These are phyloP conservation scores for Alternaria arbusti DNA, from an alignment of 2,329 filamentous ascomycete species.

Conservation along the genomic window DNA sequence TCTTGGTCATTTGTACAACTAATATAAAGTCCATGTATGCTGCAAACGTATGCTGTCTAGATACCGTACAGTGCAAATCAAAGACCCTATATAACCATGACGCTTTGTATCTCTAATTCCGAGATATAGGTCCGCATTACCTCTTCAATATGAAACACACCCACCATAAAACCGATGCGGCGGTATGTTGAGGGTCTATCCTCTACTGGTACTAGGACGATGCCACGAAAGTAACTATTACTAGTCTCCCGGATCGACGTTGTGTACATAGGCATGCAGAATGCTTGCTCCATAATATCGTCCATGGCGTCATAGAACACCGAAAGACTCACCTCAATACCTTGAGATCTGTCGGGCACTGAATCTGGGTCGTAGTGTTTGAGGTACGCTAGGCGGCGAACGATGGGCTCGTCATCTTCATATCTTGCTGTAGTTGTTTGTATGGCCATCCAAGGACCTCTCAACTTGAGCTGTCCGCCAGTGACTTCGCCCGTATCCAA, in stretches of 20 bases:
- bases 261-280: background rate
- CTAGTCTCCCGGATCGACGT: no score
- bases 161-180: accelerated
- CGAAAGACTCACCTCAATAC: no score
- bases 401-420: no score
- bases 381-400: no score
- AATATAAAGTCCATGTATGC: background rate
- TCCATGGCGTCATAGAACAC: no score
- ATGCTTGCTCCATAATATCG: background rate
- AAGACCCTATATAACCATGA: background rate
- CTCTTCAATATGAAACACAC: background rate
- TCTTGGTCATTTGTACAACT: background rate
- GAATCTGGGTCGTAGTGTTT: no score
- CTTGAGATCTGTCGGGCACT: no score
- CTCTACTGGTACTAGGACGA: background rate
- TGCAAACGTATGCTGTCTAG: background rate
- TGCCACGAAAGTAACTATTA: background rate
- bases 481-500: background rate
- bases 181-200: accelerated
- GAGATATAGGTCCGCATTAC: background rate
- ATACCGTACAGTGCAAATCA: background rate
- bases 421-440: no score
- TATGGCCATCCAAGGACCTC: background rate
- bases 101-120: background rate
- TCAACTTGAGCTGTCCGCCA: background rate